phyloP scores from a whole-genome alignment of 352 stramenopile species.

The Pythium biforme region DNA sequence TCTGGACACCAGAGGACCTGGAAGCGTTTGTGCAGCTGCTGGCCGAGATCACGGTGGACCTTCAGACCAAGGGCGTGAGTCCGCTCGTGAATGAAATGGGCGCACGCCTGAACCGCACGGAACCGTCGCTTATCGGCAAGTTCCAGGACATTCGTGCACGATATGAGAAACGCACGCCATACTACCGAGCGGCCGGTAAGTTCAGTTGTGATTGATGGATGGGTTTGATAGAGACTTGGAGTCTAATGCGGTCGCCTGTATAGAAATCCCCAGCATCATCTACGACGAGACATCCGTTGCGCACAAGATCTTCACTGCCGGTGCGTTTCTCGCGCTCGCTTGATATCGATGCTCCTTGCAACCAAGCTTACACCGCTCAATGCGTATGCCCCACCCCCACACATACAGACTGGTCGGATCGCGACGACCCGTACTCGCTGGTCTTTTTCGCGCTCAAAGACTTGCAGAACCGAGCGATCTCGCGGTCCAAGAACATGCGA shows the following conservation, averaged over 20 bases:
- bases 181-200: constrained; percentile 49
- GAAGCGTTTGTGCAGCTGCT: constrained; percentile 54
- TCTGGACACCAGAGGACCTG: constrained; percentile 63
- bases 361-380: too few relatives aligned
- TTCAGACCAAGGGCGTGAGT: constrained; percentile 49
- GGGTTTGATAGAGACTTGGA: background rate
- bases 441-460: constrained; percentile 47
- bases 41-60: constrained; percentile 56
- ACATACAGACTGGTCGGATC: constrained; percentile 53
- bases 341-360: too few relatives aligned
- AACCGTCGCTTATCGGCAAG: constrained; percentile 57
- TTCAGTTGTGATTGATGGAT: background rate
- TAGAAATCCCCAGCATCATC: constrained; percentile 57
- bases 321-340: constrained; percentile 28
- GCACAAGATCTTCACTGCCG: constrained; percentile 68
- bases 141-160: constrained; percentile 53
- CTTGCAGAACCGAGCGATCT: constrained; percentile 12
- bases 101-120: constrained; percentile 39
- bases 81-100: constrained; percentile 24
- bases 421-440: constrained; percentile 52
- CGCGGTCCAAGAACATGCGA: background rate
- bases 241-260: background rate
- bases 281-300: constrained; percentile 53
- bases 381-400: too few relatives aligned
- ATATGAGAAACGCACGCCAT: constrained; percentile 41